Evolutionary conservation across 2,329 filamentous ascomycete genomes (phyloP), one percentile per base, ranked within the genome.

Genomic region (Sporothrix sp.): DNA sequence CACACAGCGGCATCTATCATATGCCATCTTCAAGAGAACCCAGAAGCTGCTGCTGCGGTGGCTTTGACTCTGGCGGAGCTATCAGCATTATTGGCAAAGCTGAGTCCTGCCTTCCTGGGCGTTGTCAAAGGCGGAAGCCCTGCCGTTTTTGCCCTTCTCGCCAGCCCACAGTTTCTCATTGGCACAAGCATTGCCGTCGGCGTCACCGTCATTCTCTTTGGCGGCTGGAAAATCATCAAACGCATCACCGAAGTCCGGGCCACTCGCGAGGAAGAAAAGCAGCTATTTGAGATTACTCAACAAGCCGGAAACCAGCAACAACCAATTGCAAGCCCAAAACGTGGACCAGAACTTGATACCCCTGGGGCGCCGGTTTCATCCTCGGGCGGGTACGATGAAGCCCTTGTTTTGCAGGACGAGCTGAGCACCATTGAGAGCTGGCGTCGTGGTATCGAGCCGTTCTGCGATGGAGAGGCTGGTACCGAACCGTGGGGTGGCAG

Each of bases 191-290:
- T 95, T 13, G 87, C 86, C 1, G 82, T 95, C 0, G 93, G 93
- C 13, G 83, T 95, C n/a, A 97, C 93, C 0, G 82, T 97, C 8
- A 87, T 98, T 60, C 90, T 93, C 65, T 87, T 98, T 54, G 93
- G 93, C 49, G 91, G 93, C 5, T 97, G 88, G 78, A 97, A 95
- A 70, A 96, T 98, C 65, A 82, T 98, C 68, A 94, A 96, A 74
- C 84, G 82, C 59, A 87, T 97, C 58, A 66, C 68, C 53, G 74
- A 75, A 49, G 63, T 62, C 18, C 63, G 65, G 49, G 57, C 61
- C 3, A 27, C 39, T 36, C 54, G 52, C 14, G 64, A 63, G 38
- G 60, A 62, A 32, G 54, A 56, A 50, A 59, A 61, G 47, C 55
- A 55, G 48, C 59, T 63, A 1, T 58, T 65, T 7, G 60, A 60